phyloP scores from a whole-genome alignment of 371 early-diverging fungal genomes.

The Mortierella sp. region DNA sequence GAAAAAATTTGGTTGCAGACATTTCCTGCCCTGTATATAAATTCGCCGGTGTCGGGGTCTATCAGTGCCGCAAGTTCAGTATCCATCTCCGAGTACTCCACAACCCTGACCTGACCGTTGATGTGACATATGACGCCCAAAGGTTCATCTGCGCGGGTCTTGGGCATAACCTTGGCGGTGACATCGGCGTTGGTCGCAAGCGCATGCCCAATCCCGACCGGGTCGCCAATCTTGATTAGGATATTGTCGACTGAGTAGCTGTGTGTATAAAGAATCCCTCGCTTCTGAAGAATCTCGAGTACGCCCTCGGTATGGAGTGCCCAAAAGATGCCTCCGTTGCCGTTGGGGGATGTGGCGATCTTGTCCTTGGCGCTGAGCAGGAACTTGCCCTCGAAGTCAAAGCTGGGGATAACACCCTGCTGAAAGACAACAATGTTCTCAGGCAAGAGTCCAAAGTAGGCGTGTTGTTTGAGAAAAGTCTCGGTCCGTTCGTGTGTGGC shows the following conservation, averaged over 20 bases:
- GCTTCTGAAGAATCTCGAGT: constrained; percentile 67
- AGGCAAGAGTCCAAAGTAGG: constrained; percentile 78
- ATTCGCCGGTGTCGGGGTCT: constrained; percentile 50
- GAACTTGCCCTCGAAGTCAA: constrained; percentile 36
- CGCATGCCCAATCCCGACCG: constrained; percentile 76
- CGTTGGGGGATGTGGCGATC: constrained; percentile 82
- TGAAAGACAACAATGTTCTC: constrained; percentile 81
- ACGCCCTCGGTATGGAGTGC: constrained; percentile 77
- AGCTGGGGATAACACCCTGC: constrained; percentile 66
- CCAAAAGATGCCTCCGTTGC: constrained; percentile 86
- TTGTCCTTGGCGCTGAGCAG: constrained; percentile 30
- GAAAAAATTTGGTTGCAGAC: constrained; percentile 85
- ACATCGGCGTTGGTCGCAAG: constrained; percentile 70
- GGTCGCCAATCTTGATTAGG: constrained; percentile 76
- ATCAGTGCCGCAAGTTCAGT: constrained; percentile 59
- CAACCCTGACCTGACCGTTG: constrained; percentile 69
- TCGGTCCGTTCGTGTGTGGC: constrained; percentile 79
- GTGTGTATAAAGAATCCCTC: constrained; percentile 74
- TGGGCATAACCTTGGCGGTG: constrained; percentile 79
- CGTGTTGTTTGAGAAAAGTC: constrained; percentile 71
- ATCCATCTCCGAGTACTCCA: constrained; percentile 81
- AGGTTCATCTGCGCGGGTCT: constrained; percentile 68
- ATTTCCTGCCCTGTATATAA: constrained; percentile 76
- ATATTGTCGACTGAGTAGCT: constrained; percentile 81
- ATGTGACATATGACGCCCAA: constrained; percentile 77